Evolutionary conservation across 2,329 filamentous ascomycete species (phyloP).

Genomic region (Pseudopithomyces chartarum): DNA sequence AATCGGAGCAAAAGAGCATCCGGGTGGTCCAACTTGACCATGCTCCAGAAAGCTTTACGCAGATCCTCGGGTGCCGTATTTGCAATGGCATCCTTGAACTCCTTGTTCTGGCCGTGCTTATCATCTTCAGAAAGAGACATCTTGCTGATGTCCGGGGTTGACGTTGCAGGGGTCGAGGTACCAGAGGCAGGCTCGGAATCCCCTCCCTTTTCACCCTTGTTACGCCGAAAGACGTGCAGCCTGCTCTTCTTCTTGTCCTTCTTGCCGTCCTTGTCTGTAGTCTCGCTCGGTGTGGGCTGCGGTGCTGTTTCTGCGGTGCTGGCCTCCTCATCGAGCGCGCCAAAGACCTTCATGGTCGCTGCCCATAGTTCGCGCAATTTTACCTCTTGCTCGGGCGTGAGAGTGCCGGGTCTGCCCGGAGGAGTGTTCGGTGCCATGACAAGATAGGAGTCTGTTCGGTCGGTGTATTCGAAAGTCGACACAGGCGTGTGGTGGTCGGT

Average conservation of each 20-base stretch:
- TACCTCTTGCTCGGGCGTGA: slow-evolving; percentile 86
- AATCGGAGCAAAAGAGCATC: slow-evolving; percentile 71
- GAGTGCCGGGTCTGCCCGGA: slow-evolving; percentile 79
- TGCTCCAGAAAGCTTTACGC: slow-evolving; percentile 82
- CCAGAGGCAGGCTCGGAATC: slow-evolving; percentile 33
- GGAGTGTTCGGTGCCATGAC: slow-evolving; percentile 51
- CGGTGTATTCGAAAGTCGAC: slow-evolving; percentile 23
- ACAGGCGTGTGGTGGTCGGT: slow-evolving; percentile 13
- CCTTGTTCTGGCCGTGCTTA: slow-evolving; percentile 89
- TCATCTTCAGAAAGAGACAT: slow-evolving; percentile 64
- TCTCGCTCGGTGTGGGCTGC: slow-evolving; percentile 16
- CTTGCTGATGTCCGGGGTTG: slow-evolving; percentile 30
- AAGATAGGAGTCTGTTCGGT: slow-evolving; percentile 37
- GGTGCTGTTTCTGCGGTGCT: slow-evolving; percentile 26
- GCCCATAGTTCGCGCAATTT: slow-evolving; percentile 90
- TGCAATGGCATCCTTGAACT: slow-evolving; percentile 81
- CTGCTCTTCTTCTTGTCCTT: slow-evolving; percentile 77
- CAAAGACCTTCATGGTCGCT: slow-evolving; percentile 75
- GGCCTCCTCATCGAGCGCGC: slow-evolving; percentile 54
- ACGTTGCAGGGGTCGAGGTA: slow-evolving; percentile 22
- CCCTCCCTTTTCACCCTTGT: slow-evolving; percentile 63
- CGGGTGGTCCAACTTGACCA: slow-evolving; percentile 95
- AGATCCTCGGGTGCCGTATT: slow-evolving; percentile 78
- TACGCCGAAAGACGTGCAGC: slow-evolving; percentile 67
- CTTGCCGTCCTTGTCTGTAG: slow-evolving; percentile 37